Evolutionary conservation across 129 eudicot species (phyloP).

Genomic region (Flaveria brownii): DNA sequence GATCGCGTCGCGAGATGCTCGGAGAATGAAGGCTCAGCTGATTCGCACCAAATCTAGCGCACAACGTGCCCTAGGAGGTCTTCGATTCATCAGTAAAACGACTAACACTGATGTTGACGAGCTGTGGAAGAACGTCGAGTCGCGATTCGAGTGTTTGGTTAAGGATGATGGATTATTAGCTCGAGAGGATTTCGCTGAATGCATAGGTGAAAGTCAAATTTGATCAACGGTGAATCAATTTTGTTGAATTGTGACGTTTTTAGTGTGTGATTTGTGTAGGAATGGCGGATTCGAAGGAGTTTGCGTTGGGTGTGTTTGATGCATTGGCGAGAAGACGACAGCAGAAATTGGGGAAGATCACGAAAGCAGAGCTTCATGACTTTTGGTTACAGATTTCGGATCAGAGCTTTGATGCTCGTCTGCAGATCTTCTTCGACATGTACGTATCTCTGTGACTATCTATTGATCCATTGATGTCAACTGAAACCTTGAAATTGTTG

Average conservation of each 20-base stretch:
- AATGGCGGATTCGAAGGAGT: slow-evolving; percentile 95
- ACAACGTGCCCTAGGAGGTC: slow-evolving; percentile 82
- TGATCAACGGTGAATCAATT: background rate
- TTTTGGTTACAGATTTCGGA: slow-evolving; percentile 94
- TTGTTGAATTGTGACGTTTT: no score
- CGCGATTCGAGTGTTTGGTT: slow-evolving; percentile 58
- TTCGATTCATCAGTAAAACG: slow-evolving; percentile 75
- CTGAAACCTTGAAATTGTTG: slow-evolving; percentile 3
- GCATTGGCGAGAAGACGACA: slow-evolving; percentile 75
- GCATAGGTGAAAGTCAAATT: slow-evolving; percentile 56
- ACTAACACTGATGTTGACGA: slow-evolving; percentile 42
- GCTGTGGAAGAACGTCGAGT: slow-evolving; percentile 73
- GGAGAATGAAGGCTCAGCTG: slow-evolving; percentile 59
- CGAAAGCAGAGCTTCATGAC: slow-evolving; percentile 80
- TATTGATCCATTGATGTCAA: background rate
- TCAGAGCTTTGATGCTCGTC: slow-evolving; percentile 93
- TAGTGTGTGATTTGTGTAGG: slow-evolving; percentile 36
- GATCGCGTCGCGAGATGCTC: slow-evolving; percentile 55
- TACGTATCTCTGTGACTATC: slow-evolving; percentile 17
- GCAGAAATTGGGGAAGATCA: slow-evolving; percentile 57
- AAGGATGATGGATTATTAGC: slow-evolving; percentile 62
- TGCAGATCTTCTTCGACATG: slow-evolving; percentile 99
- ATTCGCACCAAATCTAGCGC: slow-evolving; percentile 73
- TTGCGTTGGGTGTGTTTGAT: slow-evolving; percentile 87
- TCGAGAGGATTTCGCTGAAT: slow-evolving; percentile 83